Evolutionary conservation across 2,329 filamentous ascomycete species (phyloP).

Genomic region (Aplosporella prunicola): DNA sequence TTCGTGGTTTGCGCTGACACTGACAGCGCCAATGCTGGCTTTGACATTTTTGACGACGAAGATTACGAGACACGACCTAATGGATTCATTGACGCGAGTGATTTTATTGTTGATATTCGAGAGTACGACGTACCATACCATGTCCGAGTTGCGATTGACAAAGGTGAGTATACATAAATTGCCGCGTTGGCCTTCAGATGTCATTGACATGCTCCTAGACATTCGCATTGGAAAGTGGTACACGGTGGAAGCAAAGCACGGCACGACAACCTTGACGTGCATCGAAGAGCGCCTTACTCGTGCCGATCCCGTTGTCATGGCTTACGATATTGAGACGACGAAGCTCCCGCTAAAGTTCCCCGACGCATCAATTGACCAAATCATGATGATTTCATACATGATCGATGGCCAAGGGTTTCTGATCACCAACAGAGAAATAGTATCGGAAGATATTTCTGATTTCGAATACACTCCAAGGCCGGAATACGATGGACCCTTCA

Average conservation of each 20-base stretch:
- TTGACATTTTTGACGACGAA: constrained; percentile 93
- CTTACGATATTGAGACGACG: constrained; percentile 98
- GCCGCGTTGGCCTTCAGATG: no score
- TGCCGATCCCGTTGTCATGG: constrained; percentile 94
- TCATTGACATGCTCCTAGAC: constrained; percentile 44
- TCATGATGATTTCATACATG: constrained; percentile 99
- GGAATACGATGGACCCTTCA: constrained; percentile 89
- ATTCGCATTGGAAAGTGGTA: constrained; percentile 98
- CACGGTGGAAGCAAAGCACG: constrained; percentile 87
- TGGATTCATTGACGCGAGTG: constrained; percentile 78
- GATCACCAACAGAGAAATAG: constrained; percentile 95
- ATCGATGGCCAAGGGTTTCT: constrained; percentile 97
- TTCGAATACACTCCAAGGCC: constrained; percentile 98
- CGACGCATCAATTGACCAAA: constrained; percentile 84
- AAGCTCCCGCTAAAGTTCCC: constrained; percentile 96
- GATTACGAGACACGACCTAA: constrained; percentile 71
- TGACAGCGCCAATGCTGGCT: constrained; percentile 67
- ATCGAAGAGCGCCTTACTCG: constrained; percentile 81
- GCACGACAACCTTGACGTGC: constrained; percentile 69
- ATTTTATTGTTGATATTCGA: constrained; percentile 96
- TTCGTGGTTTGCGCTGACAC: no score
- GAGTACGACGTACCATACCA: constrained; percentile 99
- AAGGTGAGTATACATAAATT: constrained; percentile 54
- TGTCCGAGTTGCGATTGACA: constrained; percentile 95
- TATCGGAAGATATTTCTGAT: constrained; percentile 92